phyloP scores from a whole-genome alignment of 2,329 filamentous ascomycete genomes.

The Penicillium vulpinum region DNA sequence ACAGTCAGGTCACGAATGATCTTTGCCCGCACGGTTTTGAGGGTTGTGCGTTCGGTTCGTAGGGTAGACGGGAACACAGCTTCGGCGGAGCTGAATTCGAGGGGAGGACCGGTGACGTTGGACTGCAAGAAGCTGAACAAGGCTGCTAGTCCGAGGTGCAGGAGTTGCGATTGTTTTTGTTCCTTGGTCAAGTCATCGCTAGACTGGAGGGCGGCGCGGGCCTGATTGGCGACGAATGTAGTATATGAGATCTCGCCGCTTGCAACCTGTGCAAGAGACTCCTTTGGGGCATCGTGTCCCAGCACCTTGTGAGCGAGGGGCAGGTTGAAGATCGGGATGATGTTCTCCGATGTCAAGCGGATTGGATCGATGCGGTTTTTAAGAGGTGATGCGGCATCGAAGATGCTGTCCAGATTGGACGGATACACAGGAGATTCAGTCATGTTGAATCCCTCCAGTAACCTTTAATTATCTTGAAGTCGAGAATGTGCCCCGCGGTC shows the following conservation, averaged over 20 bases:
- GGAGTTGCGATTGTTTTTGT: slow-evolving; percentile 40
- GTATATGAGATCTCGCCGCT: slow-evolving; percentile 40
- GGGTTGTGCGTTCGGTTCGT: slow-evolving; percentile 40
- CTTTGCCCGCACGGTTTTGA: slow-evolving; percentile 53
- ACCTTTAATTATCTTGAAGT: slow-evolving; percentile 9
- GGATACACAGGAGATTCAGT: slow-evolving; percentile 26
- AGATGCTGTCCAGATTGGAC: slow-evolving; percentile 36
- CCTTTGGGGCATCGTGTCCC: slow-evolving; percentile 35
- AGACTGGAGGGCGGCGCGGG: slow-evolving; percentile 25
- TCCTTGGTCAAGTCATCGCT: slow-evolving; percentile 24
- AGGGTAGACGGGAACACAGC: slow-evolving; percentile 49
- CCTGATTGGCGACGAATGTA: slow-evolving; percentile 38
- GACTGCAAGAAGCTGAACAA: slow-evolving; percentile 80
- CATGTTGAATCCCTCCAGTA: slow-evolving; percentile 23
- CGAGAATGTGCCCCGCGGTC: slow-evolving; percentile 27
- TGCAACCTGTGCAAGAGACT: slow-evolving; percentile 32
- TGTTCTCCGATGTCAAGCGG: slow-evolving; percentile 35
- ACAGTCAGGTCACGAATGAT: slow-evolving; percentile 70
- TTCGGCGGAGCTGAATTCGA: slow-evolving; percentile 58
- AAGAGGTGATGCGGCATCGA: slow-evolving; percentile 28
- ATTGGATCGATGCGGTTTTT: slow-evolving; percentile 38
- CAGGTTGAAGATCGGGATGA: slow-evolving; percentile 34
- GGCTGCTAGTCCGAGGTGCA: slow-evolving; percentile 65
- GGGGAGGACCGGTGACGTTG: slow-evolving; percentile 82
- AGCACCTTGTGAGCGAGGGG: slow-evolving; percentile 42